Evolutionary conservation across 2,329 filamentous ascomycete species (phyloP).

Genomic region (Pseudogymnoascus sp.): DNA sequence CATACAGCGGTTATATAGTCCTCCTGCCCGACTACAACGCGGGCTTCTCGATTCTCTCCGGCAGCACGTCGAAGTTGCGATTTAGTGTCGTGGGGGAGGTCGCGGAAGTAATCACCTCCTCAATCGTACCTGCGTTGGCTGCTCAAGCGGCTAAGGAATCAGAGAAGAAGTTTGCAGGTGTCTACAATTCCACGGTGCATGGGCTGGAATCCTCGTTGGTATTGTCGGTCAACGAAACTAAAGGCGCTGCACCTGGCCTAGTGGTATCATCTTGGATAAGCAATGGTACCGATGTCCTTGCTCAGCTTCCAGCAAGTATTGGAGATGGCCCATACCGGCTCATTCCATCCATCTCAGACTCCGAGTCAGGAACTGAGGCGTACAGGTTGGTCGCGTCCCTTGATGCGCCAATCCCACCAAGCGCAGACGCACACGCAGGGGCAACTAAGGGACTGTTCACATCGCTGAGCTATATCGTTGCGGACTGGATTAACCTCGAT

Average conservation of each 20-base stretch:
- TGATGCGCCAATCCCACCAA: neutral
- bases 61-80: conserved; percentile 18
- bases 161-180: neutral
- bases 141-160: conserved; percentile 10
- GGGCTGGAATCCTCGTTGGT: conserved; percentile 26
- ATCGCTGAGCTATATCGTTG: neutral
- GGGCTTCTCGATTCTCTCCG: conserved; percentile 35
- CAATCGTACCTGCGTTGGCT: conserved; percentile 23
- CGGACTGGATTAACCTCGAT: neutral
- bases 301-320: neutral
- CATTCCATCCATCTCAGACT: neutral
- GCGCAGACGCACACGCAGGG: neutral
- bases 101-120: conserved; percentile 20
- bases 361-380: neutral
- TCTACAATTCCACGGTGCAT: conserved; percentile 22
- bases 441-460: neutral
- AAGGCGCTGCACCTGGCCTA: conserved; percentile 23
- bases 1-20: conserved; percentile 34
- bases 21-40: conserved; percentile 42
- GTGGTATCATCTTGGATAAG: conserved; percentile 26
- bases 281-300: conserved; percentile 29
- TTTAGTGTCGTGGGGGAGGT: conserved; percentile 11
- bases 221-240: conserved; percentile 17
- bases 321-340: neutral
- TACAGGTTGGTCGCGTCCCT: neutral